Base-by-base conservation (phyloP, 495 filamentous ascomycete species). In the Xylaria grammica region DNA sequence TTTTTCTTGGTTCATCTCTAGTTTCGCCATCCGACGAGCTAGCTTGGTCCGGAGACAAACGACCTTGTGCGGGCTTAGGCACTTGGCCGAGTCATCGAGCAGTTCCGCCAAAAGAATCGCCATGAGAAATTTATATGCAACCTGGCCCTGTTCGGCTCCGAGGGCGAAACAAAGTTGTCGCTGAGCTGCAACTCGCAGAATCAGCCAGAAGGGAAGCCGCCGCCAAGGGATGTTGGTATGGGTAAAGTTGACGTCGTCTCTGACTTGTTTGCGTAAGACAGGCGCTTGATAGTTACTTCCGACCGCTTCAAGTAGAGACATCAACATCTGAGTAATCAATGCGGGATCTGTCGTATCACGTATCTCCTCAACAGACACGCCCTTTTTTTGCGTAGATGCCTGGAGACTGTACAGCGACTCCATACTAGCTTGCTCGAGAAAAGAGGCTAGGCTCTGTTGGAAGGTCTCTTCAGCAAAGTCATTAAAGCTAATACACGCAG, bases 91-190 rank as follows among this genome's bases (percentile, higher is more conserved):
- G 5, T 82, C 78, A 3, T 72, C 67, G 4, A 88, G 66, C 17
- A 89, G 63, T 0, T 75, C 61, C 3, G 79, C 65, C 5, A 88
- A 62, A 1, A 84, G 17, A 24, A 77, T 26, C 53, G 77, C 81
- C 3, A 87, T 78, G 1, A 90, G 69, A 44, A 82, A 73, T 63
- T 91, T 91, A 79, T 90, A 90, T 5, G 77, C 71, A 1, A 82
- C 52, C n/a, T 78, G 77, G 0, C 86, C 87, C 4, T 65, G 13
- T 4, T 80, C 76, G 9, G 53, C 69, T 1, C 86, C 86, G 4
- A 85, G 72, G 0, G 67, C 15, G 9, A 78, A 46, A 45, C 69
- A 79, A 0, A 89, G 74, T 10, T 80, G 74, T 0, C 86, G 79
- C 49, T 87, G 80, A 11, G 79, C 55, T 1, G 73, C 75, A 11